Conservation (phyloP, 2,329 filamentous ascomycete species). For the Fusarium sp. region DNA sequence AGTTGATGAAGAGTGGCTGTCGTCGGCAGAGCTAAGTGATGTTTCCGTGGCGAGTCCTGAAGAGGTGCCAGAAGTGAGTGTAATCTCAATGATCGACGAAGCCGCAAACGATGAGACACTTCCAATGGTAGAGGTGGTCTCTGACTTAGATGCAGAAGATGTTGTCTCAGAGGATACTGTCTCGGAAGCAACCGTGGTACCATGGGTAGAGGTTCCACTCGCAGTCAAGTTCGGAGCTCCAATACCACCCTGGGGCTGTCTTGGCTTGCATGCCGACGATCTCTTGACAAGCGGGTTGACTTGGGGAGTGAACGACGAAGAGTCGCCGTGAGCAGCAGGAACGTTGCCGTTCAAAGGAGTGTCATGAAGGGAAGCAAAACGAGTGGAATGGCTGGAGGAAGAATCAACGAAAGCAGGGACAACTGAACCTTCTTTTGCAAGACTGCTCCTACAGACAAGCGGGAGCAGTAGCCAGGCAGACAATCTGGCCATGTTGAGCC, state of each 20-base stretch:
- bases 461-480: slow-evolving; percentile 33
- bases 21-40: neutral
- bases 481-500: slow-evolving; percentile 31
- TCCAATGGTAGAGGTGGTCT: neutral
- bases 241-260: neutral
- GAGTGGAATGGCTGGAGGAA: slow-evolving; percentile 30
- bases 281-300: neutral
- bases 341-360: slow-evolving; percentile 19
- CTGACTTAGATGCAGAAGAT: neutral
- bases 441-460: slow-evolving; percentile 17
- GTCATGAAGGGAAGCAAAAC: slow-evolving; percentile 26
- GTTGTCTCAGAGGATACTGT: neutral
- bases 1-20: neutral
- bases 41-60: neutral
- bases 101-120: neutral
- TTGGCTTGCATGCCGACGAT: slow-evolving; percentile 16
- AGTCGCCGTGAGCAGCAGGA: neutral
- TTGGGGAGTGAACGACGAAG: neutral
- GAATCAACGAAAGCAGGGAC: slow-evolving; percentile 30
- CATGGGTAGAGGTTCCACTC: neutral
- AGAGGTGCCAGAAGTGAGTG: neutral
- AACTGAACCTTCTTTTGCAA: slow-evolving; percentile 40
- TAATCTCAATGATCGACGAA: neutral
- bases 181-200: neutral
- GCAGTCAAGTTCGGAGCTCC: neutral